Percentiles rank a stretch among this genome's conserved stretches.
These are phyloP conservation scores for Elaeis guineensis DNA, from an alignment of 176 grass and related monocot genomes.

Conservation along the genomic window DNA sequence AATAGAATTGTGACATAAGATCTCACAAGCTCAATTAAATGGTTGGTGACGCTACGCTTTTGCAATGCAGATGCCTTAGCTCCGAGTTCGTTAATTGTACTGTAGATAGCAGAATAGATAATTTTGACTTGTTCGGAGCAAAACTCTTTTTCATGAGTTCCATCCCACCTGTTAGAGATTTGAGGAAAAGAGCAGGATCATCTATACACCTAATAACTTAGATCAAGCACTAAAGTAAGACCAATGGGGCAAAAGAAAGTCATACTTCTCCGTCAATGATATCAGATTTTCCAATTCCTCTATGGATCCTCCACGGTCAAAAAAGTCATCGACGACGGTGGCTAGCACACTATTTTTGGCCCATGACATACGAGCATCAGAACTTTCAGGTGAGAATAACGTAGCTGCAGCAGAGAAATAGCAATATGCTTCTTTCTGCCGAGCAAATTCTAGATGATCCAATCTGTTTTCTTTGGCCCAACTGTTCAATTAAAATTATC, in stretches of 20 bases:
- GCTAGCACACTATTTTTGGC: slow-evolving; percentile 57
- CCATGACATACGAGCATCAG: slow-evolving; percentile 50
- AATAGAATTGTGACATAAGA: too few relatives aligned
- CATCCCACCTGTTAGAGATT: too few relatives aligned
- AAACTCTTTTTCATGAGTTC: too few relatives aligned
- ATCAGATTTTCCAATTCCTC: slow-evolving; percentile 57
- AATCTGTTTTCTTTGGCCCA: slow-evolving; percentile 53
- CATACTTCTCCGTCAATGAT: slow-evolving; percentile 49
- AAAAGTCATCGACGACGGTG: slow-evolving; percentile 65
- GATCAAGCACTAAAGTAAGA: neutral
- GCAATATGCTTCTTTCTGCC: slow-evolving; percentile 55
- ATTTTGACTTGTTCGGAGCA: too few relatives aligned
- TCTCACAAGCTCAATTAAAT: too few relatives aligned
- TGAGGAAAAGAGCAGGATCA: too few relatives aligned
- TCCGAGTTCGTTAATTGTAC: too few relatives aligned
- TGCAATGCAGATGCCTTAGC: too few relatives aligned
- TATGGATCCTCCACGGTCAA: slow-evolving; percentile 60
- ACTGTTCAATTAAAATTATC: slow-evolving; percentile 16
- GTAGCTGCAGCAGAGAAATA: slow-evolving; percentile 56
- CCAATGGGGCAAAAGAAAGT: neutral
- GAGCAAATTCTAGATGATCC: slow-evolving; percentile 60
- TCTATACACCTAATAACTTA: too few relatives aligned
- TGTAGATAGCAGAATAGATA: too few relatives aligned
- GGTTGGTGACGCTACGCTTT: too few relatives aligned
- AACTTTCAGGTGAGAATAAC: too few relatives aligned